Evolutionary conservation across 225 moss, liverwort and hornwort genomes (phyloP).

Genomic region (Ulota crispa): DNA sequence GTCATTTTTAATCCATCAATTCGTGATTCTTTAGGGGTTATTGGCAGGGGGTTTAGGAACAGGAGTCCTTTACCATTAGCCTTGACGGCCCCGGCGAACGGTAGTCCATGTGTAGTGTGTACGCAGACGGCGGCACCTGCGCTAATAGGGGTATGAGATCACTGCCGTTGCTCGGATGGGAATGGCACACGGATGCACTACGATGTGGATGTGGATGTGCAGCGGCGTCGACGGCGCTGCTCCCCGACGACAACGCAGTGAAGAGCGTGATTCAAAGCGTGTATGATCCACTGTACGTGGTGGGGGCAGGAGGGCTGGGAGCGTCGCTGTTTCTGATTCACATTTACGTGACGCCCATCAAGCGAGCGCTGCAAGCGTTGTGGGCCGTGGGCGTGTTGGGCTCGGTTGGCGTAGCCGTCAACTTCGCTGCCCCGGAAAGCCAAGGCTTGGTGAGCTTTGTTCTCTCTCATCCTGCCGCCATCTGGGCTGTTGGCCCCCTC

Average conservation of each 20-base stretch:
- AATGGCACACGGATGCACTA: background rate
- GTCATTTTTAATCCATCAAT: background rate
- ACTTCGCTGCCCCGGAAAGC: constrained; percentile 76
- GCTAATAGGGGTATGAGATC: background rate
- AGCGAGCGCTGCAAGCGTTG: constrained; percentile 74
- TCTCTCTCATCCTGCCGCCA: constrained; percentile 67
- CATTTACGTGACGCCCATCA: constrained; percentile 95
- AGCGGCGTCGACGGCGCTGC: constrained; percentile 74
- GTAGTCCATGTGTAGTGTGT: background rate
- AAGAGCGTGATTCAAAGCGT: constrained; percentile 51
- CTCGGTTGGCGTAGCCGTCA: constrained; percentile 70
- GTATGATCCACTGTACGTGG: constrained; percentile 75
- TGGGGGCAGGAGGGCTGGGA: constrained; percentile 83
- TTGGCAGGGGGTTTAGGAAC: background rate
- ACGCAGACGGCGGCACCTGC: background rate
- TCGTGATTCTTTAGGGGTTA: background rate
- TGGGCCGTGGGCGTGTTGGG: constrained; percentile 85
- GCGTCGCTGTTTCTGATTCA: constrained; percentile 78
- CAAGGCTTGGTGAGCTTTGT: constrained; percentile 81
- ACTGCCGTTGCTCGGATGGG: background rate
- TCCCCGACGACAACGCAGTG: constrained; percentile 64
- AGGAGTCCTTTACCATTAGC: background rate
- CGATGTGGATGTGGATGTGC: constrained; percentile 21
- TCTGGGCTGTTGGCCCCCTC: constrained; percentile 94
- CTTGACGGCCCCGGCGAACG: background rate